Conservation (phyloP, 805 yeast genomes). For the Saccharomycopsis schoenii region DNA sequence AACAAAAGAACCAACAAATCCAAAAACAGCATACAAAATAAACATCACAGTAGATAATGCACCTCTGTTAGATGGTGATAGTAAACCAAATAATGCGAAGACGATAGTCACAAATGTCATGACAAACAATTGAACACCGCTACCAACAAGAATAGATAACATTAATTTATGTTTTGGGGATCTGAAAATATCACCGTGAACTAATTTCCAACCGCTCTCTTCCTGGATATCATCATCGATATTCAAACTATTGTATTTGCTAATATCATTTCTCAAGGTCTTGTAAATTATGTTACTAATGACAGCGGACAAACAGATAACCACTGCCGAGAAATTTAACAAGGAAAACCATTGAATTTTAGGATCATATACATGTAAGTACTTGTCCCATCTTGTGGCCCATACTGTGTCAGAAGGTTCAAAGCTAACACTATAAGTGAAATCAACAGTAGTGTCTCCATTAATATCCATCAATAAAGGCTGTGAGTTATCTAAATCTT, state of each 20-base stretch:
- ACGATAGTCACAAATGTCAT: constrained; percentile 65
- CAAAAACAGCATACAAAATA: constrained; percentile 69
- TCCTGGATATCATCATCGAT: constrained; percentile 68
- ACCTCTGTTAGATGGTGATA: constrained; percentile 93
- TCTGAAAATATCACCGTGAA: constrained; percentile 92
- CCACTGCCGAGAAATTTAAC: constrained; percentile 76
- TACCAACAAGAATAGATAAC: constrained; percentile 74
- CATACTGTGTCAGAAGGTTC: constrained; percentile 63
- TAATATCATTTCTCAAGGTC: constrained; percentile 76
- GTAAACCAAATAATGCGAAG: constrained; percentile 79
- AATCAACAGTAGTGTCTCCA: constrained; percentile 49
- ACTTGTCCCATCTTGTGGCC: constrained; percentile 99
- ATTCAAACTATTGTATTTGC: constrained; percentile 80
- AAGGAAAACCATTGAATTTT: constrained; percentile 94
- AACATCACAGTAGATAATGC: constrained; percentile 86
- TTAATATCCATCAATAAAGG: constrained; percentile 43
- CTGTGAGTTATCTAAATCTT: not conserved
- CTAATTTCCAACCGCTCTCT: constrained; percentile 94
- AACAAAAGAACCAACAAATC: constrained; percentile 77
- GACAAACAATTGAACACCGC: constrained; percentile 75
- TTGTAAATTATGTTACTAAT: constrained; percentile 71
- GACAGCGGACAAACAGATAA: constrained; percentile 61
- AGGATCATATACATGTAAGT: constrained; percentile 84
- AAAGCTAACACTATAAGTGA: constrained; percentile 79
- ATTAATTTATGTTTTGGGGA: constrained; percentile 63